These are phyloP conservation scores for Naegleria gruberi DNA, from an alignment of 208 protist genomes.

Conservation along the genomic window DNA sequence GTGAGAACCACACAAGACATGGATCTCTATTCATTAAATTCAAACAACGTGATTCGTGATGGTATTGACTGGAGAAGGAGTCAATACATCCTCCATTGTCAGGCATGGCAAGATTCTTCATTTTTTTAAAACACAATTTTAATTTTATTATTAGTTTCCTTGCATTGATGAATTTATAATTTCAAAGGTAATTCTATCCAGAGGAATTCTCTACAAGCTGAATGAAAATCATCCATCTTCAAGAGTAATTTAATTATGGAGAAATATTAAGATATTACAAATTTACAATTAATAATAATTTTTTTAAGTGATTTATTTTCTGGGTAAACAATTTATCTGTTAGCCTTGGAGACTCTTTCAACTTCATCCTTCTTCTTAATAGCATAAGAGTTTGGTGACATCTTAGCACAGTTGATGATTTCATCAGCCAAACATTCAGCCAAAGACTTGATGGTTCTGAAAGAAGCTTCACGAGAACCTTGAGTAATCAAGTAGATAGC, in stretches of 20 bases:
- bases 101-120: background rate
- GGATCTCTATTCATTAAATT: conserved; percentile 11
- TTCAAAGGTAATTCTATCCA: too few relatives aligned
- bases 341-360: conserved; percentile 99
- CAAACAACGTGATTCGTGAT: background rate
- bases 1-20: background rate
- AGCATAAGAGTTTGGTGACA: conserved; percentile 95
- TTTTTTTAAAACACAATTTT: too few relatives aligned
- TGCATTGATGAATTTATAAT: too few relatives aligned
- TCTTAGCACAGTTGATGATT: conserved; percentile 97
- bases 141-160: too few relatives aligned
- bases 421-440: conserved; percentile 99
- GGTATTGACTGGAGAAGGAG: background rate
- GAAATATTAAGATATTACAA: too few relatives aligned
- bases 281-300: too few relatives aligned
- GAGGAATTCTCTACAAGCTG: too few relatives aligned
- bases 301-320: too few relatives aligned
- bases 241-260: too few relatives aligned
- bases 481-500: conserved; percentile 93
- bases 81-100: background rate
- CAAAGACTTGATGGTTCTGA: conserved; percentile 99
- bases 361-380: conserved; percentile 99
- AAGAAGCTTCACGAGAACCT: conserved; percentile 93
- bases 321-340: conserved; percentile 90
- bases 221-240: too few relatives aligned